Evolutionary conservation across 106 monocot species (phyloP).

Genomic region (Dioscorea zingiberensis): DNA sequence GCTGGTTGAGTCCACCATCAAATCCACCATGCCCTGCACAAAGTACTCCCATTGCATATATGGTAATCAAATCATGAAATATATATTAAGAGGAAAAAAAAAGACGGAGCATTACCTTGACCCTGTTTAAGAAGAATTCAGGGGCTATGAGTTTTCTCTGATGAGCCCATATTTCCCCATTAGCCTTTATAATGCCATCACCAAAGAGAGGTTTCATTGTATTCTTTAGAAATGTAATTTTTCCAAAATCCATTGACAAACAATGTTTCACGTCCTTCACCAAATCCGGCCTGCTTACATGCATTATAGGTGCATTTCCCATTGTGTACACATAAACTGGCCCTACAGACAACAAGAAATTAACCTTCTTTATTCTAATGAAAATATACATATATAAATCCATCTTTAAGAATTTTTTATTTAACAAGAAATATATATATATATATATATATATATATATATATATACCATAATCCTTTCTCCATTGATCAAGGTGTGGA

Average conservation of each 20-base stretch:
- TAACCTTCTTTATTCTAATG: too few relatives aligned
- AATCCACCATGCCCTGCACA: slow-evolving; percentile 55
- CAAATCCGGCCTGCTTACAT: slow-evolving; percentile 53
- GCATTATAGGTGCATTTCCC: slow-evolving; percentile 29
- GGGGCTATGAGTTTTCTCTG: slow-evolving; percentile 81
- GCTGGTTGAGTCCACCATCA: slow-evolving; percentile 48
- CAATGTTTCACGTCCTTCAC: slow-evolving; percentile 55
- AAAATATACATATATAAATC: too few relatives aligned
- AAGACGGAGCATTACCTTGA: slow-evolving; percentile 33
- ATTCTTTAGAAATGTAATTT: slow-evolving; percentile 39
- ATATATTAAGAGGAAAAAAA: too few relatives aligned
- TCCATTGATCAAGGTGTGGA: neutral
- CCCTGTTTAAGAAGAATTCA: slow-evolving; percentile 69
- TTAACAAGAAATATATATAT: too few relatives aligned
- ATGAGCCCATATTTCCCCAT: slow-evolving; percentile 49
- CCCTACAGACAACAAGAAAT: slow-evolving; percentile 22
- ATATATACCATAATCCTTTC: too few relatives aligned
- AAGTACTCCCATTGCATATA: too few relatives aligned
- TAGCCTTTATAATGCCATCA: slow-evolving; percentile 45
- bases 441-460: too few relatives aligned
- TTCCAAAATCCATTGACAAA: slow-evolving; percentile 53
- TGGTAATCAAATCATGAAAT: too few relatives aligned
- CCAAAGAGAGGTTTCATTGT: slow-evolving; percentile 57
- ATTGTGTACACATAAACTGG: slow-evolving; percentile 43
- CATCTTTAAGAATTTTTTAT: too few relatives aligned